Evolutionary conservation across 345 rosid genomes (phyloP).

Genomic region (Citrus australasica): DNA sequence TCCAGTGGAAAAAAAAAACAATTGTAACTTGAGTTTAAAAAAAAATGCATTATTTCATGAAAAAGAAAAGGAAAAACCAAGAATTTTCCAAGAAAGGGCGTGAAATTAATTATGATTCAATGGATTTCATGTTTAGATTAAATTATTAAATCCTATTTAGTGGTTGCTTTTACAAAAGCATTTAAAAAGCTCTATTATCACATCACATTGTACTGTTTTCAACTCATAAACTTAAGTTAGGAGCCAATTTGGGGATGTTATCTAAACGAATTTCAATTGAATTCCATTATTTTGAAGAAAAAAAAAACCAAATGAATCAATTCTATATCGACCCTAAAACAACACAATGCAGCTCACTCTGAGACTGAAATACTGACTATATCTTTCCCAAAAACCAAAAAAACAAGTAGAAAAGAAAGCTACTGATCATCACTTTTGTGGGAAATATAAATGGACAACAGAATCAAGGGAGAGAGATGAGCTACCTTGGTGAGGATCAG

Average conservation of each 20-base stretch:
- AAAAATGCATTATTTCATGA: background rate
- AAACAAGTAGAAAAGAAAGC: too few species aligned
- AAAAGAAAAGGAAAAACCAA: background rate
- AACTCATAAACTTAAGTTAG: background rate
- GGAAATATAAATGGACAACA: too few species aligned
- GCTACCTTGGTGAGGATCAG: too few species aligned
- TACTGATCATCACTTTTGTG: too few species aligned
- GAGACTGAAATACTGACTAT: too few species aligned
- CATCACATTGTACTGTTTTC: background rate
- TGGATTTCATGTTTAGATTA: background rate
- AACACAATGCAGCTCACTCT: too few species aligned
- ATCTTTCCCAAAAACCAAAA: too few species aligned
- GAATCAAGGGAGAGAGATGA: too few species aligned
- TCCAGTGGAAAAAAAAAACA: background rate
- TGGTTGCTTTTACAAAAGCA: background rate
- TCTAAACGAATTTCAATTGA: background rate
- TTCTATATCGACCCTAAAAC: too few species aligned
- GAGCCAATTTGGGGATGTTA: background rate
- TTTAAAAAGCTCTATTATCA: background rate
- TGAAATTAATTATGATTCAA: background rate
- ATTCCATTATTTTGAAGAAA: background rate
- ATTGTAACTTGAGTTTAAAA: background rate
- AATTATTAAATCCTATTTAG: background rate
- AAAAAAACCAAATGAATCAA: background rate
- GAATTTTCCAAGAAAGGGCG: background rate